Evolutionary conservation across 768 basidiomycete genomes (phyloP).

Genomic region (Mycena polygramma): DNA sequence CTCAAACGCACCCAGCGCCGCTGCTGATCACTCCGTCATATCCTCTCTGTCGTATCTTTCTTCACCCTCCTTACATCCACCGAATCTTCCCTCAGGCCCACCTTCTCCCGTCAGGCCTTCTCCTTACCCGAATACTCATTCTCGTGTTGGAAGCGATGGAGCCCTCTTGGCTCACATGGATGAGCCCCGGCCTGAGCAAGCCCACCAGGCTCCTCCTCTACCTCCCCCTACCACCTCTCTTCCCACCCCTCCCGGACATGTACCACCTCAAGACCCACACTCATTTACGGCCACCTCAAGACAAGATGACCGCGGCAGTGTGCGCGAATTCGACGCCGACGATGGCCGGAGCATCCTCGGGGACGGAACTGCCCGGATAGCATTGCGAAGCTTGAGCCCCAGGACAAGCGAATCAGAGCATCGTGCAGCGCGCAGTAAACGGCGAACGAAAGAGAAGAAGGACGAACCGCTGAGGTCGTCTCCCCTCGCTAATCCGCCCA

Average conservation of each 20-base stretch:
- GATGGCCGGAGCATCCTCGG: conserved; percentile 47
- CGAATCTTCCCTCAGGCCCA: conserved; percentile 30
- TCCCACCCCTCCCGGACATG: conserved; percentile 1
- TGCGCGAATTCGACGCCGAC: conserved; percentile 44
- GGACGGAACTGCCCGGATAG: conserved; percentile 51
- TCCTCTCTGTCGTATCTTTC: conserved; percentile 43
- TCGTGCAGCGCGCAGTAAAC: conserved; percentile 19
- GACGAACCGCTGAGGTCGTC: conserved; percentile 19
- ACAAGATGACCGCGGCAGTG: conserved; percentile 42
- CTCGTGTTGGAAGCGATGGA: conserved; percentile 34
- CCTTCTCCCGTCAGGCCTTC: conserved; percentile 25
- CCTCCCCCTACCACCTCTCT: conserved; percentile 3
- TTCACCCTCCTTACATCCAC: conserved; percentile 35
- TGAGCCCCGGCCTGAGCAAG: conserved; percentile 11
- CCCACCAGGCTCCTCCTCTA: background rate
- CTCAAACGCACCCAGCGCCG: conserved; percentile 14
- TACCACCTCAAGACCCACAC: background rate
- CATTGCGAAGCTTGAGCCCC: conserved; percentile 60
- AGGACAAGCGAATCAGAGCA: conserved; percentile 52
- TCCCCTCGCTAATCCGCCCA: conserved; percentile 14
- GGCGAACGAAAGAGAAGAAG: conserved; percentile 30
- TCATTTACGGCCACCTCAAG: conserved; percentile 26
- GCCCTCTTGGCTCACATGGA: conserved; percentile 24
- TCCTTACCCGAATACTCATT: conserved; percentile 35
- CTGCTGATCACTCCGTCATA: conserved; percentile 34